phyloP scores from a whole-genome alignment of 1,139 yeast genomes.

The Hyphopichia fennica region DNA sequence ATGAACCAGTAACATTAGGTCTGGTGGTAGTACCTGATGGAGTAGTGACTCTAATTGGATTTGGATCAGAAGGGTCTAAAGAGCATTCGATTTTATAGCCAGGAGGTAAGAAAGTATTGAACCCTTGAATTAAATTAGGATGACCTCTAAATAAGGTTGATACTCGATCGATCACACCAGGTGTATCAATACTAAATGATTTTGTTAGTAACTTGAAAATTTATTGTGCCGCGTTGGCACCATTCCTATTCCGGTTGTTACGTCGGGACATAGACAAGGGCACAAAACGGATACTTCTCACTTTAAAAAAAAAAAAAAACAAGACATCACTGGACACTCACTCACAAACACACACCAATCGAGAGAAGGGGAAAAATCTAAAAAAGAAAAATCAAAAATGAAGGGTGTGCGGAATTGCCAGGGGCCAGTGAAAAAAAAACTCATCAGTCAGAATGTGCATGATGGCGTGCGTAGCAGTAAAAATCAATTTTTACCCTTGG shows the following conservation, averaged over 20 bases:
- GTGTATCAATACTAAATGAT: conserved; percentile 76
- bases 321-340: not conserved
- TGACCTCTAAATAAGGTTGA: conserved; percentile 89
- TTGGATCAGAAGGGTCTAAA: conserved; percentile 83
- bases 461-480: too few species aligned
- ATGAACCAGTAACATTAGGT: conserved; percentile 44
- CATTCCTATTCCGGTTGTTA: not conserved
- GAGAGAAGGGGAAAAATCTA: conserved; percentile 1
- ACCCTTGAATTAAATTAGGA: conserved; percentile 91
- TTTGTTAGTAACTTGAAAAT: conserved; percentile 12
- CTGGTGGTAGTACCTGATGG: conserved; percentile 87
- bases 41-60: conserved; percentile 91
- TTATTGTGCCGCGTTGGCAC: too few species aligned
- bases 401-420: not conserved
- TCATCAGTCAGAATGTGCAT: not conserved
- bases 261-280: conserved; percentile 1
- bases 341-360: not conserved
- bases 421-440: not conserved
- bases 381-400: conserved; percentile 7
- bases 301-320: conserved; percentile 1
- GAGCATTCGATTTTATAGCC: conserved; percentile 96
- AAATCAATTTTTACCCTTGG: too few species aligned
- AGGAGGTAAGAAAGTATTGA: conserved; percentile 94
- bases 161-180: conserved; percentile 96
- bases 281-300: not conserved